Evolutionary conservation across 2,329 filamentous ascomycete species (phyloP).

Genomic region (Fusarium incarnatum): DNA sequence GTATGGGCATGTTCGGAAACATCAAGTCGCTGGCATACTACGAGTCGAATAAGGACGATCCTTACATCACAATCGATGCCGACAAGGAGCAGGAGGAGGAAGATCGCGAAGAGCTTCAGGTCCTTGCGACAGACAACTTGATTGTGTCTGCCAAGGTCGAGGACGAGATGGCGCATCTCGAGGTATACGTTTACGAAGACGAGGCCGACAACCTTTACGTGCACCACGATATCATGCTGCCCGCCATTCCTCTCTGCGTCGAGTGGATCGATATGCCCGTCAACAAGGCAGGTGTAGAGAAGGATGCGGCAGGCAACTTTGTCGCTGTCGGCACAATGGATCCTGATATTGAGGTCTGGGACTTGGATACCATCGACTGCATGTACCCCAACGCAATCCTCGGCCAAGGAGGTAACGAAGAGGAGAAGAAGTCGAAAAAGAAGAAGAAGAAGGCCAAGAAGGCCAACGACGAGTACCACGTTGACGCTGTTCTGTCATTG

Average conservation of each 20-base stretch:
- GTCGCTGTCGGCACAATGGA: slow-evolving; percentile 97
- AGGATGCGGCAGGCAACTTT: slow-evolving; percentile 83
- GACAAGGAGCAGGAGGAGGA: slow-evolving; percentile 79
- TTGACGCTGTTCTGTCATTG: slow-evolving; percentile 91
- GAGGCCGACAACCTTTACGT: slow-evolving; percentile 96
- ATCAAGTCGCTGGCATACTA: slow-evolving; percentile 94
- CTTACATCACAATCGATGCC: slow-evolving; percentile 90
- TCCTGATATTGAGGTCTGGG: slow-evolving; percentile 98
- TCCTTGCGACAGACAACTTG: slow-evolving; percentile 92
- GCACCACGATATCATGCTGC: slow-evolving; percentile 99
- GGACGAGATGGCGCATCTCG: slow-evolving; percentile 95
- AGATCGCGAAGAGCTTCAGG: slow-evolving; percentile 92
- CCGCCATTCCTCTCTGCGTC: slow-evolving; percentile 92
- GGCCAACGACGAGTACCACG: slow-evolving; percentile 91
- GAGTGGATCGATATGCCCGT: slow-evolving; percentile 97
- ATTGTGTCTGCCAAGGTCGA: slow-evolving; percentile 93
- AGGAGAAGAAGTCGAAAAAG: slow-evolving; percentile 77
- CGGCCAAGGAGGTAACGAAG: slow-evolving; percentile 74
- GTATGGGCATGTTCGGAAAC: slow-evolving; percentile 94
- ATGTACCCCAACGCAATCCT: slow-evolving; percentile 99
- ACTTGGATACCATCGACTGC: slow-evolving; percentile 93
- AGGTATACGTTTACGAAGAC: slow-evolving; percentile 98
- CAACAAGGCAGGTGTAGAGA: slow-evolving; percentile 71
- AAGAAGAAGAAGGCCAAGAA: slow-evolving; percentile 93
- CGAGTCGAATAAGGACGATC: slow-evolving; percentile 92